Evolutionary conservation across 2,329 filamentous ascomycete species (phyloP), one percentile per base, ranked within the genome.

Genomic region (Parascedosporium putredinis): DNA sequence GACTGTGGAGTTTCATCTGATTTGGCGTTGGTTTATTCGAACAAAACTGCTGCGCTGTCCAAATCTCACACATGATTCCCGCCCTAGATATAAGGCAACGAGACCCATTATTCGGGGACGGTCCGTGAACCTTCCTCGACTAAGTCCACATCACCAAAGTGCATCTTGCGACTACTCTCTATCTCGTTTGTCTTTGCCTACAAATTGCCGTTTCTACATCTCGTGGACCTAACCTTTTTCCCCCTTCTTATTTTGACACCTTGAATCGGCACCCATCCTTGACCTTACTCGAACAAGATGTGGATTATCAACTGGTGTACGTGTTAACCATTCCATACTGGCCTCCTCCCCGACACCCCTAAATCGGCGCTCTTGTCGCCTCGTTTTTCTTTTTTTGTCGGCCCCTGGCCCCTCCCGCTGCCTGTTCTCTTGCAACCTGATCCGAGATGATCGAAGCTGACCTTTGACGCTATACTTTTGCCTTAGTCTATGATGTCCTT

Each of bases 251-350:
- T 44, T 10, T 5, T 42, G 16, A 42, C 38, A 42, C 23, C 38
- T 22, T 42, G 20, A 42, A 42, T 42, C 12, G 6, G 7, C 25
- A 40, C 25, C 33, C n/a, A n/a, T 25, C 31, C 3, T 22, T 55
- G 52, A 33, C 47, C 56, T 58, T 20, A 14, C 12, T 22, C 16
- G 5, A 20, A 6, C 70, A 75, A 63, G 56, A 95, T 95, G 89
- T 95, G 88, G 88, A 86, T 95, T 68, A 72, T 95, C 66, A 89
- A 91, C 79, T 95, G 89, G 88, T 94, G 88, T 94, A 88, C 65
- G 81, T 75, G 57, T 55, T 49, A 51, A 44, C 33, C 45, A 50
- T 42, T 46, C 45, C 27, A 6, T 31, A 12, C 27, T 31, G 27
- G 7, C 12, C 27, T 12, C 27, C 27, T 31, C 12, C 6, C 27